Base-by-base conservation (phyloP, 768 basidiomycete species). In the Amanita jacksonii region DNA sequence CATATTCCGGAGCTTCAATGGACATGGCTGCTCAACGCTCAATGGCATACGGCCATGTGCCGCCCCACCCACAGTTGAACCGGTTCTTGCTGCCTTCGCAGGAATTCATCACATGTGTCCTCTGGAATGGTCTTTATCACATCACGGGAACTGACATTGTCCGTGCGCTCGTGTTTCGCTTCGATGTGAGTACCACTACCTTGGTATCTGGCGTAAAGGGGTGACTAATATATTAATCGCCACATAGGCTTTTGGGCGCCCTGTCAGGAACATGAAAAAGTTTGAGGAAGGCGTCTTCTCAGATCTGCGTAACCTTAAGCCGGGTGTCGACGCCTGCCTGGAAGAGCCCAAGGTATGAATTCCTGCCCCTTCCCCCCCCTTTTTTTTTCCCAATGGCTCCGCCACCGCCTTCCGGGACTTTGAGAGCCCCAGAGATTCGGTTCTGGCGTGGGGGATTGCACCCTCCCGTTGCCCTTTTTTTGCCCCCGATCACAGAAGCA, bases 61-160 rank as follows among this genome's bases (percentile, higher is more conserved):
- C 72, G n/a, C 64, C 75, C 1, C 86, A 90, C 57, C 85, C 85
- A 5, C 77, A 79, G 19, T 75, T 96, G 55, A 85, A 88, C 54
- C 76, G 90, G 23, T 96, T 96, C 62, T 72, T 81, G 30, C 76
- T 97, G 12, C 92, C 93, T 0, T 79, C 84, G 45, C 80, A 85
- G 39, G 92, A 88, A 60, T 84, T 81, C 54, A 87, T 97, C 32
- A 80, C 85, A 4, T 97, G 93, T 58, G 86, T 96, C 8, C 73
- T 89, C 13, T 97, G 93, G 93, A 79, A 81, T 39, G 84, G 90
- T 5, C 72, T 87, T 24, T 92, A 90, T 57, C 88, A 94, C 57
- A 89, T 97, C 63, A 94, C 92, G 2, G 93, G 93, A 24, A 97
- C 93, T 5, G 93, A 97, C 64, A 96, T 97, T 58, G 92, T 97